A percentile compares a stretch with the other conserved stretches of the same genome.
phyloP scores from a whole-genome alignment of 2,329 filamentous ascomycete genomes.

The Epichloe bromicola region DNA sequence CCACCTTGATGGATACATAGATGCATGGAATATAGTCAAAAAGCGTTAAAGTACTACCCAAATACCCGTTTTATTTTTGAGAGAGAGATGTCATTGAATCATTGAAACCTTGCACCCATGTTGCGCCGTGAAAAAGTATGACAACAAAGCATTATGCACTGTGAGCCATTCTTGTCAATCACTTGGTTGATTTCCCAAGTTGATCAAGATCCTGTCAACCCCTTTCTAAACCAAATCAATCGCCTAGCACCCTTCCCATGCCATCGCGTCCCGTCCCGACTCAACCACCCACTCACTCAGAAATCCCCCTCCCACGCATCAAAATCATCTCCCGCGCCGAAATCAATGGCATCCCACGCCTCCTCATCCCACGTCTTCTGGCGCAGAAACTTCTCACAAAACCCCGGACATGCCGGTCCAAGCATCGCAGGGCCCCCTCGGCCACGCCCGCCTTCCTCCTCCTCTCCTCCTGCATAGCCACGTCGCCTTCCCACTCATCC shows the following conservation, averaged over 20 bases:
- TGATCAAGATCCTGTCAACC: too few relatives aligned
- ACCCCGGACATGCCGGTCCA: constrained; percentile 4
- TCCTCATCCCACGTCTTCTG: neutral
- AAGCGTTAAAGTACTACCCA: neutral
- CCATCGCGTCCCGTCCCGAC: neutral
- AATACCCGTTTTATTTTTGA: neutral
- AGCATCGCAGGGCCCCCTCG: neutral
- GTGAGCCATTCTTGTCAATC: too few relatives aligned
- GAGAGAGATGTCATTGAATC: too few relatives aligned
- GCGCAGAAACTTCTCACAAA: constrained; percentile 3
- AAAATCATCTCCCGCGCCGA: neutral
- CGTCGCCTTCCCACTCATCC: constrained; percentile 12
- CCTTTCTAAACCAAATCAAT: too few relatives aligned
- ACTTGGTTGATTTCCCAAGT: too few relatives aligned
- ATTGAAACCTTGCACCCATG: too few relatives aligned
- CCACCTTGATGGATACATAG: constrained; percentile 1
- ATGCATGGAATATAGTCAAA: neutral
- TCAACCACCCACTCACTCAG: neutral
- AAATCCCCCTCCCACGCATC: neutral
- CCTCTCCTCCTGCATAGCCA: constrained; percentile 6
- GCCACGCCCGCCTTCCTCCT: neutral
- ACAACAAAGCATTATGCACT: too few relatives aligned
- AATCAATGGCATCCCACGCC: neutral
- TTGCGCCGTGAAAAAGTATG: too few relatives aligned
- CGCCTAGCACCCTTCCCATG: too few relatives aligned